phyloP scores from a whole-genome alignment of 2,329 filamentous ascomycete species.

The Colletotrichum godetiae region DNA sequence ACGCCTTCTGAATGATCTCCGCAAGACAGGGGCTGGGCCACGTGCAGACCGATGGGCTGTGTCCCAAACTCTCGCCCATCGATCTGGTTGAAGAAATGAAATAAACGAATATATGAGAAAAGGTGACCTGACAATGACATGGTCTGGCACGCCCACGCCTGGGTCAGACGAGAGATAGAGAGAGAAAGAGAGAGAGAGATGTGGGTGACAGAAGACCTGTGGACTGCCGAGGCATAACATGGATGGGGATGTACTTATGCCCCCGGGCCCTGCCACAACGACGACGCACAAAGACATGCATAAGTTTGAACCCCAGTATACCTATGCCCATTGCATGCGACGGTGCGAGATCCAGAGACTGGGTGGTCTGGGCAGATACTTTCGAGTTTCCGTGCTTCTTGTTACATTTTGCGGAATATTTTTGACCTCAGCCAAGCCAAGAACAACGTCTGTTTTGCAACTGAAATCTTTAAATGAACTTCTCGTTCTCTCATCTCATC shows the following conservation, averaged over 20 bases:
- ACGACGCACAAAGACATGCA: conserved; percentile 13
- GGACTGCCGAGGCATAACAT: conserved; percentile 6
- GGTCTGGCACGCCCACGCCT: no score
- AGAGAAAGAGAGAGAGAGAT: neutral
- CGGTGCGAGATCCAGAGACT: neutral
- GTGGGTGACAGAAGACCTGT: neutral
- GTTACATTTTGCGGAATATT: neutral
- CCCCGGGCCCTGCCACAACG: neutral
- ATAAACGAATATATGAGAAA: neutral
- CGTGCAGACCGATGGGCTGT: conserved; percentile 2
- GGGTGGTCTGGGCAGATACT: neutral
- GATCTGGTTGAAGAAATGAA: neutral
- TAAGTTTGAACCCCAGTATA: neutral
- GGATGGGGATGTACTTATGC: neutral
- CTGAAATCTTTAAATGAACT: neutral
- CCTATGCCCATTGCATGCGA: conserved; percentile 3
- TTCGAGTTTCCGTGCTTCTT: neutral
- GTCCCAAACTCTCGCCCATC: neutral
- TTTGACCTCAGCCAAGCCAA: neutral
- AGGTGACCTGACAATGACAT: neutral
- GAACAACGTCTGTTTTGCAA: neutral
- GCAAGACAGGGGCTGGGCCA: conserved; percentile 9
- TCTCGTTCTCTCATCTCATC: neutral
- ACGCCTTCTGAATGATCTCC: neutral
- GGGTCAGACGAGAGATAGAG: no score